These are phyloP conservation scores for Plasmodium ovale DNA, from an alignment of 169 alveolate genomes.

Conservation along the genomic window DNA sequence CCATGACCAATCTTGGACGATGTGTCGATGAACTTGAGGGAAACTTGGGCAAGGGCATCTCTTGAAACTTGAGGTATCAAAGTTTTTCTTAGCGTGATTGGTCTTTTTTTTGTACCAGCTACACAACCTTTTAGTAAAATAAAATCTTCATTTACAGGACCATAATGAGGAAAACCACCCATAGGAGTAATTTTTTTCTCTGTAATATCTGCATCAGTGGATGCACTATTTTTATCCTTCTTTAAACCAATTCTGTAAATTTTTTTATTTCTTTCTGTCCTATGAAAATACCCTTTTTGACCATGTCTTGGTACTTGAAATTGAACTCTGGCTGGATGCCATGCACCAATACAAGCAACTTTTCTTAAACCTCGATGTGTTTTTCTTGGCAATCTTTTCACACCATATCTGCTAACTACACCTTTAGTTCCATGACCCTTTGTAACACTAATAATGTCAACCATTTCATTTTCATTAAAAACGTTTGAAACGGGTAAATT, in stretches of 20 bases:
- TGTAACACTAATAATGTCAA: conserved; percentile 98
- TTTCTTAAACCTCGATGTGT: conserved; percentile 99
- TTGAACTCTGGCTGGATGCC: conserved; percentile 99
- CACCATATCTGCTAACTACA: conserved; percentile 99
- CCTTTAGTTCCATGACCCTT: conserved; percentile 99
- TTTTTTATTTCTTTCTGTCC: conserved; percentile 99
- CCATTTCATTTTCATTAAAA: conserved; percentile 97
- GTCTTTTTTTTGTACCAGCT: conserved; percentile 98
- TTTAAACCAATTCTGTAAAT: conserved; percentile 98
- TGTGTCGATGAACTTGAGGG: conserved; percentile 99
- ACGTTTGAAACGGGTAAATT: conserved; percentile 96
- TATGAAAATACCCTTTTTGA: conserved; percentile 99
- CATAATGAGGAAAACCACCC: conserved; percentile 99
- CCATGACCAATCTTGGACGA: conserved; percentile 99
- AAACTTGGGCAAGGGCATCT: conserved; percentile 95
- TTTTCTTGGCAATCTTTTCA: conserved; percentile 98
- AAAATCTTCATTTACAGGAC: conserved; percentile 98
- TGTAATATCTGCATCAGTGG: conserved; percentile 98
- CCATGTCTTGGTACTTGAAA: conserved; percentile 99
- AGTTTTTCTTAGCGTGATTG: conserved; percentile 97
- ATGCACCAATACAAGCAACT: conserved; percentile 99
- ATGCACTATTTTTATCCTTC: conserved; percentile 95
- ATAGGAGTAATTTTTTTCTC: conserved; percentile 99
- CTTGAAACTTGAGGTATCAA: conserved; percentile 95
- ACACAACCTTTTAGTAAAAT: conserved; percentile 99